phyloP scores from a whole-genome alignment of 495 filamentous ascomycete genomes.

The Tuber melanosporum region DNA sequence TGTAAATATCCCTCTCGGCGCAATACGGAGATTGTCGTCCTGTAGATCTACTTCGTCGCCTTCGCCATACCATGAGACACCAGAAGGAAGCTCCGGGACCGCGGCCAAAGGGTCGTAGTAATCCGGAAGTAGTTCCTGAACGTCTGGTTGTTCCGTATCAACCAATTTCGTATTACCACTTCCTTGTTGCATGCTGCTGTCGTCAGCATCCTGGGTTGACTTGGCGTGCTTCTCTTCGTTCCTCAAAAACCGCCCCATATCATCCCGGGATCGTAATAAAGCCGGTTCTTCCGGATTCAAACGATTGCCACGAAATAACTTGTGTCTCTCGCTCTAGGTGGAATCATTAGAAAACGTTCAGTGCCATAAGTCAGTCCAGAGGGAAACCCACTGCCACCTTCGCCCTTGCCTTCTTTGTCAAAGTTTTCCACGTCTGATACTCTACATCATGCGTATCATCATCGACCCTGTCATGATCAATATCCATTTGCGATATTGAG shows the following conservation, averaged over 20 bases:
- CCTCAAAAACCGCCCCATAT: constrained; percentile 50
- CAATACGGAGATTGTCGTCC: constrained; percentile 69
- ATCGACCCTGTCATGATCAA: constrained; percentile 50
- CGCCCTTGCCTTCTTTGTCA: constrained; percentile 95
- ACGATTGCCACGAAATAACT: constrained; percentile 74
- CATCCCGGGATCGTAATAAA: constrained; percentile 65
- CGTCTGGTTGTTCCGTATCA: constrained; percentile 57
- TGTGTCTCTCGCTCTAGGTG: constrained; percentile 57
- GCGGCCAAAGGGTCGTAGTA: constrained; percentile 85
- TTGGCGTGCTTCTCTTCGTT: constrained; percentile 35
- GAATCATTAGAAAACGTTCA: constrained; percentile 20
- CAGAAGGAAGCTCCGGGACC: constrained; percentile 73
- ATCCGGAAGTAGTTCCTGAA: constrained; percentile 60
- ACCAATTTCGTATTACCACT: constrained; percentile 60
- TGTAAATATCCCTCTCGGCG: constrained; percentile 66
- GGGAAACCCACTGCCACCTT: constrained; percentile 56
- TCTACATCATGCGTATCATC: constrained; percentile 63
- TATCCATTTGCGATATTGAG: constrained; percentile 43
- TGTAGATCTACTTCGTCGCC: constrained; percentile 78
- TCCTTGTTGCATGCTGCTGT: constrained; percentile 43
- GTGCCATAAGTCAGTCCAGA: constrained; percentile 3
- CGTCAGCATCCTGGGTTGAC: constrained; percentile 29
- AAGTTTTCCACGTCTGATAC: constrained; percentile 97
- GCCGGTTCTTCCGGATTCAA: constrained; percentile 84
- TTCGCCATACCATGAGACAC: constrained; percentile 80